Conservation (phyloP, 176 grass and related monocot species). For the Lolium multiflorum region DNA sequence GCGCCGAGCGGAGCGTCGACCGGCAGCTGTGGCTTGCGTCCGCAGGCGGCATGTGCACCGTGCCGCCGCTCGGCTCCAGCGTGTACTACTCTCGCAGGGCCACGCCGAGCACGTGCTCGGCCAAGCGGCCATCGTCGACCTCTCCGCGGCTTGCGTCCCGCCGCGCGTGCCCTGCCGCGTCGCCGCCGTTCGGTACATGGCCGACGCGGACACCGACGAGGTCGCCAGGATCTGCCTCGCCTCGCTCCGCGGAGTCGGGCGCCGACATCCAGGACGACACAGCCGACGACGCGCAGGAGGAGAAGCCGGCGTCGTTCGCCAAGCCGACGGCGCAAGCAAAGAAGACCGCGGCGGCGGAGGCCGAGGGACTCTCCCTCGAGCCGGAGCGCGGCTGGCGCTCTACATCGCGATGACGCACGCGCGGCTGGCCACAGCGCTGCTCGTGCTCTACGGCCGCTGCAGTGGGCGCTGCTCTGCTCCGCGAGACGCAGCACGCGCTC, state of each 20-base stretch:
- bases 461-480: too few relatives aligned
- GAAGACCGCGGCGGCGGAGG: too few relatives aligned
- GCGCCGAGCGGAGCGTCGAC: constrained; percentile 67
- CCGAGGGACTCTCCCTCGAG: too few relatives aligned
- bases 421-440: too few relatives aligned
- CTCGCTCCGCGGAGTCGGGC: constrained; percentile 43
- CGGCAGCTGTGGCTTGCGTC: constrained; percentile 92
- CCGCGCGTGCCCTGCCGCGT: constrained; percentile 70
- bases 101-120: constrained; percentile 89
- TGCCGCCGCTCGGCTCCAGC: constrained; percentile 69
- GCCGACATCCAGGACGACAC: not conserved
- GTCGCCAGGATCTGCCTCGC: constrained; percentile 72
- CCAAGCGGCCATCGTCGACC: constrained; percentile 31
- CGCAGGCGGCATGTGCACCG: constrained; percentile 89
- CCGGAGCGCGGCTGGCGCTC: too few relatives aligned
- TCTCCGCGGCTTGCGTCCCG: constrained; percentile 49
- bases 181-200: constrained; percentile 69
- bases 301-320: constrained; percentile 91
- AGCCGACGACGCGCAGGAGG: constrained; percentile 43
- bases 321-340: constrained; percentile 96
- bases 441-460: too few relatives aligned
- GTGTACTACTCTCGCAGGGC: constrained; percentile 97
- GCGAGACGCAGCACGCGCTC: too few relatives aligned
- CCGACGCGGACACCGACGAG: constrained; percentile 90
- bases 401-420: too few relatives aligned